Percentiles rank a stretch among this genome's conserved stretches.
Conservation (phyloP, 2,329 filamentous ascomycete species). For the Rosellinia necatrix region DNA sequence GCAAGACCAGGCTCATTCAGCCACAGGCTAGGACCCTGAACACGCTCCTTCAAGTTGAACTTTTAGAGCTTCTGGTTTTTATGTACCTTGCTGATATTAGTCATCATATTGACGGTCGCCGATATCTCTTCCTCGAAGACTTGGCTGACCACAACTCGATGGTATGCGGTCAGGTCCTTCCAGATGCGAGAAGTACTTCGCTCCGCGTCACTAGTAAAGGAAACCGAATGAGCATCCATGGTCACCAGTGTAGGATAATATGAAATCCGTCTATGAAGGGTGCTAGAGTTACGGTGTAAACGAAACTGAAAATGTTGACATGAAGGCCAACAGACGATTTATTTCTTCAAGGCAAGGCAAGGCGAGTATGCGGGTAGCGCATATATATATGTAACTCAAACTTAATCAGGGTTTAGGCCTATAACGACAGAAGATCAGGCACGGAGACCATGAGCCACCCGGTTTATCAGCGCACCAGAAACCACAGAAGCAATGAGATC, state of each 20-base stretch:
- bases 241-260: slow-evolving; percentile 31
- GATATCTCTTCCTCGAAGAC: slow-evolving; percentile 40
- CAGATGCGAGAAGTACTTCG: slow-evolving; percentile 54
- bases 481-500: too few species aligned
- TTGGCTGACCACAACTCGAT: slow-evolving; percentile 43
- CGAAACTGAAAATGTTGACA: too few species aligned
- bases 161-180: slow-evolving; percentile 52
- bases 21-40: slow-evolving; percentile 33
- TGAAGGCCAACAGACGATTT: neutral
- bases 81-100: slow-evolving; percentile 45
- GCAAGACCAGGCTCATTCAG: slow-evolving; percentile 35
- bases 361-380: neutral
- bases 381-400: too few species aligned
- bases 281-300: neutral
- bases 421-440: neutral
- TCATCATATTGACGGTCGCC: slow-evolving; percentile 40
- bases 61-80: slow-evolving; percentile 33
- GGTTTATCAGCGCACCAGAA: too few species aligned
- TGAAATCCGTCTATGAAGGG: neutral
- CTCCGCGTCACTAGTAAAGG: slow-evolving; percentile 49
- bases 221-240: slow-evolving; percentile 59
- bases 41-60: slow-evolving; percentile 37
- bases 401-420: neutral
- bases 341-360: neutral
- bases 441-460: neutral